Conservation (phyloP, 75 land plant genomes). For the Cunninghamia lanceolata region DNA sequence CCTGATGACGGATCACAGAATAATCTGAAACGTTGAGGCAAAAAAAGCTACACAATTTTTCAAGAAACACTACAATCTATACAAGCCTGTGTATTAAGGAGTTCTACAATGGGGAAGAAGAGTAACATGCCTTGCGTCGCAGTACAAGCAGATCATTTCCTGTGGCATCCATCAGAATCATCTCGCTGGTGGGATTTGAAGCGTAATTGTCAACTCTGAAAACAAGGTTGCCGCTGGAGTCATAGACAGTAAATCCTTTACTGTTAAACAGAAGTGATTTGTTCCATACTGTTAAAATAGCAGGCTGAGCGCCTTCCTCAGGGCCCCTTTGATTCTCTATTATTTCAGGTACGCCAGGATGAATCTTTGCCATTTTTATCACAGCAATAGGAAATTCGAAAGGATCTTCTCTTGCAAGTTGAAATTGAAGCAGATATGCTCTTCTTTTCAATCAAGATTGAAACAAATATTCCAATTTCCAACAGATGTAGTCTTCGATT, state of each 20-base stretch:
- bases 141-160: neutral
- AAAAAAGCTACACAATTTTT: no score
- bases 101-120: neutral
- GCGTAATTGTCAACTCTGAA: conserved; percentile 11
- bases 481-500: no score
- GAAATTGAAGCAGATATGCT: no score
- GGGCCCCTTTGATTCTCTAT: neutral
- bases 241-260: conserved; percentile 5
- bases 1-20: no score
- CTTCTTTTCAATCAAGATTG: no score
- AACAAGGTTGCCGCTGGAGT: neutral
- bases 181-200: neutral
- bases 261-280: conserved; percentile 1
- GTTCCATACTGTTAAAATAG: neutral
- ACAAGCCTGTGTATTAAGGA: no score
- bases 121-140: neutral
- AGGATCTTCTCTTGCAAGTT: no score
- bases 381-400: no score
- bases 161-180: conserved; percentile 6
- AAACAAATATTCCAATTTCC: no score
- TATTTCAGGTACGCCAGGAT: neutral
- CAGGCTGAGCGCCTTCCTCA: neutral
- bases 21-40: no score
- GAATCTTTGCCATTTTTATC: neutral
- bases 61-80: no score